Base-by-base conservation (phyloP, 352 stramenopile genomes). In the Phytopythium montanum region DNA sequence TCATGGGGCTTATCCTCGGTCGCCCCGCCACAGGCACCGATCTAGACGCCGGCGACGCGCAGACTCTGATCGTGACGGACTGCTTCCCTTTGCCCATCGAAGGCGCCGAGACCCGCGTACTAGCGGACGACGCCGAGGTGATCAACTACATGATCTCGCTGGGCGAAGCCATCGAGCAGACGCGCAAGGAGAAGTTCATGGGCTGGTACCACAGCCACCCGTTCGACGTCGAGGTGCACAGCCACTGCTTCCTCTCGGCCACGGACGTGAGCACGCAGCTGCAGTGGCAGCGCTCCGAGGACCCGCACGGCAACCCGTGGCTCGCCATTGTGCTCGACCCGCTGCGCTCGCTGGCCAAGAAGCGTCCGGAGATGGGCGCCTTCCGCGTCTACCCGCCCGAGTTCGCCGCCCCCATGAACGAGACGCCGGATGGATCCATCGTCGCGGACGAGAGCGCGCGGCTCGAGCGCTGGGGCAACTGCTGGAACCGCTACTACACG, bases 141-240 rank as follows among this genome's bases (percentile, higher is more conserved):
- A 97, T 99, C 61, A 99, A 99, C 76, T 99, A 99, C 75, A 99
- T 99, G 97, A 99, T 99, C 72, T 93, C 94, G 31, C 81, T 99
- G 2, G 92, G 92, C 5, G 97, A 99, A 70, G 86, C 85, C 6
- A 72, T 99, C 34, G 96, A 99, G 71, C 68, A 84, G 60, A 98
- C 94, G 3, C 87, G 96, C 42, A 97, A 98, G 55, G 96, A 99
- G 69, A 95, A 96, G 56, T 99, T 99, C 66, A 99, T 99, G 92
- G 97, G 97, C 56, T 99, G 97, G 97, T 99, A 99, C 81, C 97
- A 99, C 73, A 98, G 90, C 63, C 97, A 99, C 64, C 97, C 97
- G 7, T 99, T 99, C 66, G 97, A 99, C 69, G 88, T 99, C 8
- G 82, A 96, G 59, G 86, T 99, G 66, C 92, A 89, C 60, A 94